Percentiles rank a stretch among this genome's conserved stretches.
These are phyloP conservation scores for Dalbergia oliveri DNA, from an alignment of 306 rosid species.

Conservation along the genomic window DNA sequence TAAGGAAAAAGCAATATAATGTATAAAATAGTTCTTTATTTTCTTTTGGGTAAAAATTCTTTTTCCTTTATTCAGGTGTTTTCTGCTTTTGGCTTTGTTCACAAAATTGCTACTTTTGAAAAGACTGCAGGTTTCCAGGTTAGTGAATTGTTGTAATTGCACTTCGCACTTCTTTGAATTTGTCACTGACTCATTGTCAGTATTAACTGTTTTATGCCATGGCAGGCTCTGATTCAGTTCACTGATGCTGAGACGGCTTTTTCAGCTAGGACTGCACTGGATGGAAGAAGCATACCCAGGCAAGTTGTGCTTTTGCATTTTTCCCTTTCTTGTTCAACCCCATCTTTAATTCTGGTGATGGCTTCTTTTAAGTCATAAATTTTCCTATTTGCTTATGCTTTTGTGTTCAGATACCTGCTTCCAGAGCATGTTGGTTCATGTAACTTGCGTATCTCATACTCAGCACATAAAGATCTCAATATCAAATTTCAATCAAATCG, in stretches of 20 bases:
- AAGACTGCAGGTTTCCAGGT: constrained; percentile 98
- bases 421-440: constrained; percentile 89
- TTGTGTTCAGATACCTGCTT: constrained; percentile 78
- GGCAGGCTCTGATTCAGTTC: constrained; percentile 90
- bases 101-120: constrained; percentile 82
- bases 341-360: constrained; percentile 26
- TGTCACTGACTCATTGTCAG: constrained; percentile 45
- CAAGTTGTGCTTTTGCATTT: constrained; percentile 49
- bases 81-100: constrained; percentile 93
- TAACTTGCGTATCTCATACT: constrained; percentile 85
- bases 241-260: constrained; percentile 87
- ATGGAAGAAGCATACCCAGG: constrained; percentile 98
- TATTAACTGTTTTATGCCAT: constrained; percentile 38
- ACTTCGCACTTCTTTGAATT: not conserved
- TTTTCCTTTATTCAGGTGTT: constrained; percentile 67
- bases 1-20: constrained; percentile 21
- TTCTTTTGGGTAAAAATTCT: not conserved
- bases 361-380: not conserved
- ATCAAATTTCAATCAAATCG: constrained; percentile 96
- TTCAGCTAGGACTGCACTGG: constrained; percentile 84
- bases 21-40: not conserved
- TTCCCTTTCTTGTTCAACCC: not conserved
- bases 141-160: constrained; percentile 37
- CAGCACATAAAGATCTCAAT: constrained; percentile 91
- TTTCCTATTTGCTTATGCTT: constrained; percentile 44